Conservation (phyloP, 73 alveolate species). For the Paramecium primaurelia region DNA sequence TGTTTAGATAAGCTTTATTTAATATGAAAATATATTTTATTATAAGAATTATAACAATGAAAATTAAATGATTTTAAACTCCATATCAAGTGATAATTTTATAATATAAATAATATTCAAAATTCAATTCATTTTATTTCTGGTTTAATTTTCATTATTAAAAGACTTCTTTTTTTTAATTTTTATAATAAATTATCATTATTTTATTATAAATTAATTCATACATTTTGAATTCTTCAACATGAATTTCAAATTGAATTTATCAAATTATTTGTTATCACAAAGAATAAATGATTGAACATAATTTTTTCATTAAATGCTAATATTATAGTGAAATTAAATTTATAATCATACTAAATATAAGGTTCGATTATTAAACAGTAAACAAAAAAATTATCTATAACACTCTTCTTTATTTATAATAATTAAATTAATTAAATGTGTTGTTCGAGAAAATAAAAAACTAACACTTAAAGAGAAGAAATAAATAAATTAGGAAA, state of each 20-base stretch:
- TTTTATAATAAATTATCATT: too few species aligned
- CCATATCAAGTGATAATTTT: too few species aligned
- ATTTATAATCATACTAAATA: too few species aligned
- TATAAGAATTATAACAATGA: background rate
- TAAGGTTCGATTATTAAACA: background rate
- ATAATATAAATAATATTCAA: background rate
- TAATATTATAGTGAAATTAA: too few species aligned
- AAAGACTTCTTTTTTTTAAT: background rate
- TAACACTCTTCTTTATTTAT: background rate
- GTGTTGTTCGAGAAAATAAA: slow-evolving; percentile 7
- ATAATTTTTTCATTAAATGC: background rate
- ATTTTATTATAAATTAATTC: background rate
- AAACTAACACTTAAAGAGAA: background rate
- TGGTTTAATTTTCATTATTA: background rate
- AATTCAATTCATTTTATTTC: too few species aligned
- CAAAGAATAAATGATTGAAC: background rate
- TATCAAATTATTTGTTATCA: too few species aligned
- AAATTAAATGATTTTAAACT: too few species aligned
- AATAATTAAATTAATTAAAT: background rate
- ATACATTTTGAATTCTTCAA: too few species aligned
- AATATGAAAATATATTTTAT: too few species aligned
- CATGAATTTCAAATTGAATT: too few species aligned
- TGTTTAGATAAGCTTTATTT: too few species aligned
- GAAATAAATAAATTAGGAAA: slow-evolving; percentile 13
- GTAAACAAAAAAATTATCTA: background rate